Percentiles rank a stretch among this genome's conserved stretches.
These are phyloP conservation scores for Neocucurbitaria cava DNA, from an alignment of 2,329 filamentous ascomycete species.

Conservation along the genomic window DNA sequence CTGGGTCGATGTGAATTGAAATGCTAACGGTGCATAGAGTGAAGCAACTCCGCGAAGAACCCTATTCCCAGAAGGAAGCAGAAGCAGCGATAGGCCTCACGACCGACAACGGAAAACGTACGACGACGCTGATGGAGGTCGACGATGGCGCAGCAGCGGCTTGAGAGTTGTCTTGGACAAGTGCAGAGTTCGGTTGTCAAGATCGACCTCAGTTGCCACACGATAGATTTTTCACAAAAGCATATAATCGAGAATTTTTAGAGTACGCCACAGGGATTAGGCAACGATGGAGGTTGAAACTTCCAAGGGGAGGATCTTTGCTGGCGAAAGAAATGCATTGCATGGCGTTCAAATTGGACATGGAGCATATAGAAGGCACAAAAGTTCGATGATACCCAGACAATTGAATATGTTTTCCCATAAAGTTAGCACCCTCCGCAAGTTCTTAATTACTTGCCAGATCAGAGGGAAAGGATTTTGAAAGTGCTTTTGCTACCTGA, in stretches of 20 bases:
- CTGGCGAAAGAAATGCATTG: slow-evolving; percentile 32
- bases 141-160: slow-evolving; percentile 30
- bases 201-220: background rate
- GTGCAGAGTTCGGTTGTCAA: background rate
- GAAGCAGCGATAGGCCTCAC: slow-evolving; percentile 78
- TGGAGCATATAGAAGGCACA: slow-evolving; percentile 31
- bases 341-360: slow-evolving; percentile 36
- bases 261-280: background rate
- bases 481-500: background rate
- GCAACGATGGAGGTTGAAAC: background rate
- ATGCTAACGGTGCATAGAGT: slow-evolving; percentile 62
- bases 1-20: no score
- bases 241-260: background rate
- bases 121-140: slow-evolving; percentile 43
- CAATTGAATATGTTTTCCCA: slow-evolving; percentile 8
- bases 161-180: slow-evolving; percentile 8
- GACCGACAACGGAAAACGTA: slow-evolving; percentile 68
- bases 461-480: background rate
- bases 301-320: background rate
- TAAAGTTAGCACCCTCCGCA: no score
- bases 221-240: background rate
- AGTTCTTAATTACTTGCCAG: no score
- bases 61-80: slow-evolving; percentile 84
- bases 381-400: slow-evolving; percentile 44
- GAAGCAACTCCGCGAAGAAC: slow-evolving; percentile 81